phyloP scores from a whole-genome alignment of 768 basidiomycete species.

The Panus rudis region DNA sequence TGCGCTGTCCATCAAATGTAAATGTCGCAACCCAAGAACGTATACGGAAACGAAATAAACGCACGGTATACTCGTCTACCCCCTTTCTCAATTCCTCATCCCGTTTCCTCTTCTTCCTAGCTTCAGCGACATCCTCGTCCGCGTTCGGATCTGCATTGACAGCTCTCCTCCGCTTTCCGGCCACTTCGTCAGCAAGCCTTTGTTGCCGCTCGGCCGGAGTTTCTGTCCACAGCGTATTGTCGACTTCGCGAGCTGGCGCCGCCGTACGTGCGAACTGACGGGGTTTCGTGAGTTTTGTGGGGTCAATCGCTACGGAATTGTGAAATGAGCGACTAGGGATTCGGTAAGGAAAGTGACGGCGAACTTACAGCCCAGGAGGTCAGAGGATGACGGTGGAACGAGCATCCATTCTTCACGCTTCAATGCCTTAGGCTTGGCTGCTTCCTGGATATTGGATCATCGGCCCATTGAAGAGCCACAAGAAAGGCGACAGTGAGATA shows the following conservation, averaged over 20 bases:
- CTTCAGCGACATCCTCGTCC: conserved; percentile 36
- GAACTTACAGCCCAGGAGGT: conserved; percentile 67
- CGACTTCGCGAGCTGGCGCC: conserved; percentile 33
- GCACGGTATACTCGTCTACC: conserved; percentile 76
- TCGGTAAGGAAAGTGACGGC: neutral
- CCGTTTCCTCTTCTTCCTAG: conserved; percentile 48
- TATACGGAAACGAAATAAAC: conserved; percentile 17
- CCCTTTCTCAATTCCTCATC: conserved; percentile 65
- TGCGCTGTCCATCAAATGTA: conserved; percentile 19
- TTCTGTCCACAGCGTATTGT: conserved; percentile 89
- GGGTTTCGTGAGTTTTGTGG: conserved; percentile 65
- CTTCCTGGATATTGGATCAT: conserved; percentile 41
- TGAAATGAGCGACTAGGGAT: neutral
- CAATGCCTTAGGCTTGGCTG: conserved; percentile 65
- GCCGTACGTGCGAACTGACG: conserved; percentile 70
- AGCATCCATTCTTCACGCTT: conserved; percentile 98
- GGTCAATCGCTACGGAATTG: conserved; percentile 62
- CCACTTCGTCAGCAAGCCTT: conserved; percentile 87
- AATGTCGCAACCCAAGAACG: too few species aligned
- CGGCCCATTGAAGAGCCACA: neutral
- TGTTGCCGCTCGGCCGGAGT: conserved; percentile 91
- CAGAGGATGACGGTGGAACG: conserved; percentile 79
- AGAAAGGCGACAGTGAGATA: neutral
- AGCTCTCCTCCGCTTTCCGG: conserved; percentile 80
- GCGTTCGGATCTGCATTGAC: conserved; percentile 40